Evolutionary conservation across 2,329 filamentous ascomycete genomes (phyloP).

Genomic region (Fusarium oligoseptatum): DNA sequence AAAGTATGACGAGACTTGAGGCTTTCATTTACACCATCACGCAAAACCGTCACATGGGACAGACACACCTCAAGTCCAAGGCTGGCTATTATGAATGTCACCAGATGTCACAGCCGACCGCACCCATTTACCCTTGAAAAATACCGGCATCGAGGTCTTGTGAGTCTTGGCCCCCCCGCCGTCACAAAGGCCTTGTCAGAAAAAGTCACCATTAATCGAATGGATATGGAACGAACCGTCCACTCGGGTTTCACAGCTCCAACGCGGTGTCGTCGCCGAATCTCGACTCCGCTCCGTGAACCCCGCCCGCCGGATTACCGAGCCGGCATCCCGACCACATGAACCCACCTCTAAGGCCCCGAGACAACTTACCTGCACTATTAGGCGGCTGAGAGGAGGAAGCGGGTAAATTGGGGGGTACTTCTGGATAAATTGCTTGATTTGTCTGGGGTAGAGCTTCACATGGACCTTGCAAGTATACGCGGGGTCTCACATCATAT

Average conservation of each 20-base stretch:
- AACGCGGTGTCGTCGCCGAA: background rate
- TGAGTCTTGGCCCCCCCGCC: background rate
- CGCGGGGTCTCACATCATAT: slow-evolving; percentile 36
- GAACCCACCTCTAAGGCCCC: slow-evolving; percentile 19
- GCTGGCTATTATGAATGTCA: background rate
- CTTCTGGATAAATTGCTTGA: slow-evolving; percentile 42
- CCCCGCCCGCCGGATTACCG: slow-evolving; percentile 24
- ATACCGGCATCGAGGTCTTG: background rate
- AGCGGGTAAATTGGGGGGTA: slow-evolving; percentile 41
- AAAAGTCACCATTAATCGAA: background rate
- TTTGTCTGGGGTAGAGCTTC: slow-evolving; percentile 25
- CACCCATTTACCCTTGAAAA: slow-evolving; percentile 25
- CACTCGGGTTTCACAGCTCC: background rate
- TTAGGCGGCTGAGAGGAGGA: slow-evolving; percentile 16
- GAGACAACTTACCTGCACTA: background rate
- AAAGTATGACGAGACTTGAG: background rate
- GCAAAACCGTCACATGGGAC: background rate
- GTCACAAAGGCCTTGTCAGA: background rate
- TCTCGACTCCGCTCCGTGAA: background rate
- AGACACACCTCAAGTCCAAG: background rate
- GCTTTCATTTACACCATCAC: background rate
- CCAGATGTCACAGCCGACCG: background rate
- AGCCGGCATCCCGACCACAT: slow-evolving; percentile 30
- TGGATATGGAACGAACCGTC: background rate
- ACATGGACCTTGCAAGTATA: slow-evolving; percentile 23